These are phyloP conservation scores for Colletotrichum musicola DNA, from an alignment of 2,329 filamentous ascomycete species.

Conservation along the genomic window DNA sequence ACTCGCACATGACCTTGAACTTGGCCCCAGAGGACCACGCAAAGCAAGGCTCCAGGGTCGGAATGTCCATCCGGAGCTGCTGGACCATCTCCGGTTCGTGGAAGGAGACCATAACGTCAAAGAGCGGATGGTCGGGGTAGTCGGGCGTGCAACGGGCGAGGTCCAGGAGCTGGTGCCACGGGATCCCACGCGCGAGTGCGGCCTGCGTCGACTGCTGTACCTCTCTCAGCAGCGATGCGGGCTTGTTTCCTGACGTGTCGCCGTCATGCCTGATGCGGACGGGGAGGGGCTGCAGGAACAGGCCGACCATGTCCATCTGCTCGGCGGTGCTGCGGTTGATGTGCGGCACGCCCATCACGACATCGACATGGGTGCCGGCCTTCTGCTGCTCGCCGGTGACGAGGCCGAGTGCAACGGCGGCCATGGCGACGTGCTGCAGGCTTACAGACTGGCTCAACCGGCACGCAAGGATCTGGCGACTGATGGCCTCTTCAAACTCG, in stretches of 20 bases:
- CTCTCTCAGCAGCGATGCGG: not conserved
- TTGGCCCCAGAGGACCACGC: conserved; percentile 39
- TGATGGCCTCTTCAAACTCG: no score
- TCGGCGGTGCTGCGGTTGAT: conserved; percentile 4
- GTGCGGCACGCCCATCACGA: not conserved
- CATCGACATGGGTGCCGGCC: not conserved
- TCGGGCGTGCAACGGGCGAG: conserved; percentile 32
- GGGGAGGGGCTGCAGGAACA: conserved; percentile 14
- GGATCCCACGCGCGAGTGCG: conserved; percentile 46
- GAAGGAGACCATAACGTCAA: conserved; percentile 44
- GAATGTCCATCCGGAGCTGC: no score
- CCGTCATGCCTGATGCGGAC: not conserved
- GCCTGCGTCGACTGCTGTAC: conserved; percentile 42
- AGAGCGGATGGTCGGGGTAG: conserved; percentile 41
- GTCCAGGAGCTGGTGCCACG: conserved; percentile 47
- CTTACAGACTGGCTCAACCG: no score
- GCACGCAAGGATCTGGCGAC: no score
- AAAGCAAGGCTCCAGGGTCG: conserved; percentile 5
- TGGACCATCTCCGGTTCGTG: no score
- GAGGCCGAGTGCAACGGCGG: not conserved
- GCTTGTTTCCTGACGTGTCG: no score
- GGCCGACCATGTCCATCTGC: conserved; percentile 4
- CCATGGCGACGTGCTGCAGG: no score
- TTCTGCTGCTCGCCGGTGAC: no score
- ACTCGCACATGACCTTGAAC: conserved; percentile 41